Conservation (phyloP, 805 yeast genomes). For the Candida maesae region DNA sequence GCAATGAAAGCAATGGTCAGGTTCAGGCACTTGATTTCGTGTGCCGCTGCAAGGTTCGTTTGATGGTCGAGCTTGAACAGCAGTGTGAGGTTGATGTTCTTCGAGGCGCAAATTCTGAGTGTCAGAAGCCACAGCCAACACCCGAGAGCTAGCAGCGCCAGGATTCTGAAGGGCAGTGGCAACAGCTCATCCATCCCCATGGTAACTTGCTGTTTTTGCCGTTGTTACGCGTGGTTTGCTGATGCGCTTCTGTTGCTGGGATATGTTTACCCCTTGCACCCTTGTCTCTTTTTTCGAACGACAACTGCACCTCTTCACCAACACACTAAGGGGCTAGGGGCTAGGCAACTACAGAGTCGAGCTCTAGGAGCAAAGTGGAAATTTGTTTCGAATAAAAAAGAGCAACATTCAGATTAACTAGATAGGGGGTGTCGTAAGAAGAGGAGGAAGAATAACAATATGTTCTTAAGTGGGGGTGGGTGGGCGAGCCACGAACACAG, state of each 20-base stretch:
- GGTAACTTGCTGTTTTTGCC: not conserved
- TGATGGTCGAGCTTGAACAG: constrained; percentile 12
- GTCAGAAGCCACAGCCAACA: constrained; percentile 15
- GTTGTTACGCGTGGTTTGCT: not conserved
- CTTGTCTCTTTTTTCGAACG: no score
- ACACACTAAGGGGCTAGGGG: no score
- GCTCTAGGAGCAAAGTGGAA: no score
- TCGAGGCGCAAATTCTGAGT: not conserved
- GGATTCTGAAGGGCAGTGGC: constrained; percentile 16
- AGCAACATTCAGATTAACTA: not conserved
- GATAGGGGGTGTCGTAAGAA: not conserved
- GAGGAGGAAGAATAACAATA: not conserved
- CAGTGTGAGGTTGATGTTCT: constrained; percentile 11
- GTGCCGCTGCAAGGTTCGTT: not conserved
- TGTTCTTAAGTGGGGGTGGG: not conserved
- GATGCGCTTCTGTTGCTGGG: not conserved
- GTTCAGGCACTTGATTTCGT: constrained; percentile 8
- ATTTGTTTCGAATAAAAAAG: no score
- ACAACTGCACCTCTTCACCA: no score
- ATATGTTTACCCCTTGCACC: not conserved
- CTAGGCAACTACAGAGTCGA: no score
- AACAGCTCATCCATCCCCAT: constrained; percentile 10
- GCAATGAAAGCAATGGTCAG: constrained; percentile 3
- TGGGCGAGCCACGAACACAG: no score
- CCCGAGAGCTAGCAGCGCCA: constrained; percentile 6